phyloP scores from a whole-genome alignment of 75 land plant species.

The Chamaecyparis obtusa region DNA sequence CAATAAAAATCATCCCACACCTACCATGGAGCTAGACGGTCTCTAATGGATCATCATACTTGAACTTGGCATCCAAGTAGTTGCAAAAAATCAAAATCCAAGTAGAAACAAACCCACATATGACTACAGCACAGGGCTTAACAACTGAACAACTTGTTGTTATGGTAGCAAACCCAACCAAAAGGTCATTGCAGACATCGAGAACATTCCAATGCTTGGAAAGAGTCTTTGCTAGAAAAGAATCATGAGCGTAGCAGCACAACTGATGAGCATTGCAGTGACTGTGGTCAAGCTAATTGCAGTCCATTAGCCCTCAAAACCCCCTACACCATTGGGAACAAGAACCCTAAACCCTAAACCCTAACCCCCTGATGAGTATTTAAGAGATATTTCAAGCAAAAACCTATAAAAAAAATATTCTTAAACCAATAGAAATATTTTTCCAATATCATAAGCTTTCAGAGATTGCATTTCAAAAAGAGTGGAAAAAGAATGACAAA shows the following conservation, averaged over 20 bases:
- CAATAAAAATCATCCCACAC: slow-evolving; percentile 76
- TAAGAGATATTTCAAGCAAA: too few relatives aligned
- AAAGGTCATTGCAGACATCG: slow-evolving; percentile 87
- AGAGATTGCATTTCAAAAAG: too few relatives aligned
- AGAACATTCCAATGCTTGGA: slow-evolving; percentile 78
- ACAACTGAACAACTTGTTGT: slow-evolving; percentile 77
- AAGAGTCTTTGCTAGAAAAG: slow-evolving; percentile 46
- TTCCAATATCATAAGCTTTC: too few relatives aligned
- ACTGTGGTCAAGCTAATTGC: slow-evolving; percentile 82
- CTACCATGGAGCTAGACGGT: slow-evolving; percentile 92
- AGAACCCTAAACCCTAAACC: too few relatives aligned
- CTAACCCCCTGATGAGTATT: too few relatives aligned
- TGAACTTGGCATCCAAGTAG: slow-evolving; percentile 36
- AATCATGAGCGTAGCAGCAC: slow-evolving; percentile 59
- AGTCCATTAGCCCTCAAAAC: slow-evolving; percentile 70
- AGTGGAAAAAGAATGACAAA: too few relatives aligned
- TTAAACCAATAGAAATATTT: too few relatives aligned
- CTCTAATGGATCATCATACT: slow-evolving; percentile 83
- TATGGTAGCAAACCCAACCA: slow-evolving; percentile 85
- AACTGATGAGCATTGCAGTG: slow-evolving; percentile 76
- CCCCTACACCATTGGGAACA: slow-evolving; percentile 19
- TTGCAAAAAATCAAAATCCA: slow-evolving; percentile 70
- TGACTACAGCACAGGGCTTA: slow-evolving; percentile 74
- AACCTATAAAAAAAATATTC: too few relatives aligned
- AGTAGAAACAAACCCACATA: slow-evolving; percentile 70